Evolutionary conservation across 2,329 filamentous ascomycete genomes (phyloP).

Genomic region (Kalaharituber pfeilii): DNA sequence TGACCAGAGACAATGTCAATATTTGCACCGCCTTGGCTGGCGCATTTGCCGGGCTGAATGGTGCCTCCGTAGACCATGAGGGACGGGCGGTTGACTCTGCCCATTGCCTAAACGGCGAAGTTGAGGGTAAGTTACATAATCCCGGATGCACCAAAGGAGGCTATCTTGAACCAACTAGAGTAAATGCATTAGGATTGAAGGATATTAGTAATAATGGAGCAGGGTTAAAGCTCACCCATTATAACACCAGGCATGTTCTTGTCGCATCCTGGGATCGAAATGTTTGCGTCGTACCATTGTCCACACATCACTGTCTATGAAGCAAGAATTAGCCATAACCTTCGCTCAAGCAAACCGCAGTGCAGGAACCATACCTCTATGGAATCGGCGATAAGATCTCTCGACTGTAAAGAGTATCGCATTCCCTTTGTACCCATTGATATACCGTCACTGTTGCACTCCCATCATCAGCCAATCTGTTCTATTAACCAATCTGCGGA

Average conservation of each 20-base stretch:
- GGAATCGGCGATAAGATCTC: constrained; percentile 92
- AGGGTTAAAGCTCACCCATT: constrained; percentile 34
- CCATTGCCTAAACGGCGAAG: constrained; percentile 74
- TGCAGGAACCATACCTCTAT: constrained; percentile 42
- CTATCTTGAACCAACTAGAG: too few relatives aligned
- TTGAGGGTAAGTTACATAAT: constrained; percentile 31
- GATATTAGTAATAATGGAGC: too few relatives aligned
- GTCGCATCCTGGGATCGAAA: constrained; percentile 93
- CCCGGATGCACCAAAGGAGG: not conserved
- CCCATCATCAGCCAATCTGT: constrained; percentile 2
- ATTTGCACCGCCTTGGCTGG: constrained; percentile 49
- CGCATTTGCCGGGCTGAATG: constrained; percentile 77
- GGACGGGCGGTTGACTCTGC: constrained; percentile 78
- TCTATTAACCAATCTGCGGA: not conserved
- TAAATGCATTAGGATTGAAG: too few relatives aligned
- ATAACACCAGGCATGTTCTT: constrained; percentile 97
- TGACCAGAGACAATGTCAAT: constrained; percentile 71
- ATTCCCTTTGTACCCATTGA: constrained; percentile 97
- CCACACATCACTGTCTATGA: constrained; percentile 77
- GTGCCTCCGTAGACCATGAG: constrained; percentile 97
- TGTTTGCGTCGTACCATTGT: constrained; percentile 96
- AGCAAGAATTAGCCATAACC: not conserved
- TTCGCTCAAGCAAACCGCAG: not conserved
- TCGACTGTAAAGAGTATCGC: constrained; percentile 83
- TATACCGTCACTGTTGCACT: constrained; percentile 49